These are phyloP conservation scores for Fusarium agapanthi DNA, from an alignment of 2,329 filamentous ascomycete genomes.

Conservation along the genomic window DNA sequence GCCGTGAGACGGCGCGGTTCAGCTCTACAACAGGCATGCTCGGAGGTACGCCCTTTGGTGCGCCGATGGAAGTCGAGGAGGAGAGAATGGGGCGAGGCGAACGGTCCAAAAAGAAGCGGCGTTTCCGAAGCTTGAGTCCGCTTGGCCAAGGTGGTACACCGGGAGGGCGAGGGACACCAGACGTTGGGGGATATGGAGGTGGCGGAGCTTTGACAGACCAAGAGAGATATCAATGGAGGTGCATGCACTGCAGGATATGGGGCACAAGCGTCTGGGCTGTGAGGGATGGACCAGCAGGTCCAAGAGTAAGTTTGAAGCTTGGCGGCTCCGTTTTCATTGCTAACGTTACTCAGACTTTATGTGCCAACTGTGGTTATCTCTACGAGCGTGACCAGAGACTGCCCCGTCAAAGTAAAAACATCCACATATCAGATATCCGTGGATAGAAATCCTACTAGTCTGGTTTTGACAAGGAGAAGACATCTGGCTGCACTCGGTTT, in stretches of 20 bases:
- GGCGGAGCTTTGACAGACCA: constrained; percentile 75
- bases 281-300: constrained; percentile 85
- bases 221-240: constrained; percentile 87
- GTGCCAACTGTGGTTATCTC: constrained; percentile 90
- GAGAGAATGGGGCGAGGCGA: constrained; percentile 92
- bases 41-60: constrained; percentile 74
- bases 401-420: constrained; percentile 61
- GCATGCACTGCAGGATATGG: constrained; percentile 86
- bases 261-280: constrained; percentile 95
- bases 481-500: constrained; percentile 1
- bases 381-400: constrained; percentile 89
- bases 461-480: constrained; percentile 26
- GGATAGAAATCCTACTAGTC: constrained; percentile 40
- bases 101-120: constrained; percentile 92
- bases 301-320: constrained; percentile 69
- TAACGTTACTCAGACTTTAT: constrained; percentile 71
- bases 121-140: constrained; percentile 89
- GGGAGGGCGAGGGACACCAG: constrained; percentile 80
- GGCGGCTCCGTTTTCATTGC: background rate
- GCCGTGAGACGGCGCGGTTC: constrained; percentile 91
- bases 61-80: constrained; percentile 67
- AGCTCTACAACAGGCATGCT: constrained; percentile 85
- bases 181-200: constrained; percentile 77
- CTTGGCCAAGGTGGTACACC: constrained; percentile 70
- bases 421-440: constrained; percentile 49